Base-by-base conservation (phyloP, 2,329 filamentous ascomycete genomes). In the Dactylellina cionopaga region DNA sequence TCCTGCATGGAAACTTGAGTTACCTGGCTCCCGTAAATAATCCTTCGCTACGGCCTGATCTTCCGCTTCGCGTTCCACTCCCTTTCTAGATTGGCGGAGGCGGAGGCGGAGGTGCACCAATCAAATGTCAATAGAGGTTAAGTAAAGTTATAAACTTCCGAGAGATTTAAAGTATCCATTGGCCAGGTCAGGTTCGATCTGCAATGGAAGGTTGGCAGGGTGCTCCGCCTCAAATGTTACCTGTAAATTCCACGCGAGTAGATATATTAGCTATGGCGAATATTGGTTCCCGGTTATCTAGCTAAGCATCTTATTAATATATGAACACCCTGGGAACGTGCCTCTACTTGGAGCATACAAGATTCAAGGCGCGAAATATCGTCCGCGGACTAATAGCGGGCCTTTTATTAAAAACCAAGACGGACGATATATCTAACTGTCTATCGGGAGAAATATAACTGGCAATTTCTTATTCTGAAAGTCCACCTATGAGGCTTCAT, bases 401-500 rank as follows among this genome's bases (percentile, higher is more conserved):
- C 9, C 11, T 44, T 3, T 19, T 44, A 17, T n/a, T 22, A 22
- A 17, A 11, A 5, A 39, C 49, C 49, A 55, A 55, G 49, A 55
- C 49, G 49, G 49, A 55, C 24, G 49, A 55, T 47, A 25, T 47
- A 27, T n/a, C n/a, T 27, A 13, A 47, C n/a, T 22, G 24, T 52
- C 6, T 55, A 10, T 41, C 33, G 2, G 35, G n/a, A 55, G n/a
- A 39, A 24, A 17, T 1, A 24, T 15, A 24, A 11, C 3, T 11
- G 24, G 31, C 22, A 22, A 6, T 15, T n/a, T 17, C 2, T 13
- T 37, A 1, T n/a, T 27, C 1, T 17, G 25, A 62, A 62, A 62
- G 13, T 37, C 56, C 56, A 49, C 56, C 56, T 62, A 62, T 62
- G 27, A 51, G 43, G 33, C 13, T 46, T 33, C 17, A 13, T 27